phyloP scores from a whole-genome alignment of 495 filamentous ascomycete species.

The Talaromyces wortmannii region DNA sequence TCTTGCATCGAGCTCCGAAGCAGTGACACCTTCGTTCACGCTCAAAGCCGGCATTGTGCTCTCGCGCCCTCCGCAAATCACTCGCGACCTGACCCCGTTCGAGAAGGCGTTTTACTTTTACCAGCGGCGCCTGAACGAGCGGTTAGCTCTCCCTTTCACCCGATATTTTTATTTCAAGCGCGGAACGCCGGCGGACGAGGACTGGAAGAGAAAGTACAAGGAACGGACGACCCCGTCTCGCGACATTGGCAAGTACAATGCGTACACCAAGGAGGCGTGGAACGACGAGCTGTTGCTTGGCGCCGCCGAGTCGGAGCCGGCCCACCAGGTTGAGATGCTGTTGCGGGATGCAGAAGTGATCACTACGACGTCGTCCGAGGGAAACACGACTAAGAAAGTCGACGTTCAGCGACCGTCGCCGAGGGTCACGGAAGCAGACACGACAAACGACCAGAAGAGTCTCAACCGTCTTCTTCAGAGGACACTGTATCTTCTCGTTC shows the following conservation, averaged over 20 bases:
- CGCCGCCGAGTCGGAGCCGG: constrained; percentile 50
- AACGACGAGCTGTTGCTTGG: constrained; percentile 87
- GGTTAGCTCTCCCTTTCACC: constrained; percentile 80
- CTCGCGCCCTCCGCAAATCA: constrained; percentile 81
- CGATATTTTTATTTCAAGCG: constrained; percentile 95
- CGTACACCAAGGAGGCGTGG: constrained; percentile 74
- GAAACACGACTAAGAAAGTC: constrained; percentile 54
- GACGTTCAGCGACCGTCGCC: constrained; percentile 64
- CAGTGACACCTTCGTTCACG: constrained; percentile 44
- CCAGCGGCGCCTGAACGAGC: constrained; percentile 94
- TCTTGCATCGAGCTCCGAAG: constrained; percentile 22
- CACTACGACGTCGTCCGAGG: constrained; percentile 55
- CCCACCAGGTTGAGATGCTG: constrained; percentile 56
- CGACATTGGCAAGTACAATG: constrained; percentile 82
- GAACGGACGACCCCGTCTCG: constrained; percentile 68
- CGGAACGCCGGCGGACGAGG: constrained; percentile 73
- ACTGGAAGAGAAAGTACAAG: constrained; percentile 83
- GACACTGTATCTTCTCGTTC: constrained; percentile 81
- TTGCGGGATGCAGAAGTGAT: constrained; percentile 70
- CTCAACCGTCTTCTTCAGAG: constrained; percentile 68
- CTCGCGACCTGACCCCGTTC: constrained; percentile 75
- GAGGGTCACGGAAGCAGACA: constrained; percentile 74
- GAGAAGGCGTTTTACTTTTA: constrained; percentile 93
- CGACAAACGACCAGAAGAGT: constrained; percentile 62
- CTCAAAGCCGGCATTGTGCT: constrained; percentile 79